These are phyloP conservation scores for Tricholoma hemisulphureum DNA, from an alignment of 768 basidiomycete species.

Conservation along the genomic window DNA sequence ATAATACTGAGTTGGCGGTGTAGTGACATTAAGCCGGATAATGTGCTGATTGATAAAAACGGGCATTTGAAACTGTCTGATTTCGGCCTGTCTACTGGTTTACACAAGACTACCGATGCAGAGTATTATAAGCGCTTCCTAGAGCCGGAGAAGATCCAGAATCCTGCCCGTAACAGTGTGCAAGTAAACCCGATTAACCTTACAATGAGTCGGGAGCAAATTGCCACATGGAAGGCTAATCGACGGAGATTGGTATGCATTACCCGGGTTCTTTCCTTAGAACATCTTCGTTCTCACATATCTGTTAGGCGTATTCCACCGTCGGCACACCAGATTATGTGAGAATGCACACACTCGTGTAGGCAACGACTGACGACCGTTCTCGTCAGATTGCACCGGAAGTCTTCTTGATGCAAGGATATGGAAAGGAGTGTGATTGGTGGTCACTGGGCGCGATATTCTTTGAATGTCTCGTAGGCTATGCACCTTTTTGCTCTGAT, in stretches of 20 bases:
- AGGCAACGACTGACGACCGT: neutral
- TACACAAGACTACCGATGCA: conserved; percentile 94
- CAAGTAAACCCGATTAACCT: conserved; percentile 97
- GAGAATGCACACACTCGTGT: conserved; percentile 35
- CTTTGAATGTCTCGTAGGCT: conserved; percentile 98
- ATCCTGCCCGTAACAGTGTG: conserved; percentile 85
- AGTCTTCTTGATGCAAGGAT: conserved; percentile 95
- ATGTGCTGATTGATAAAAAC: conserved; percentile 95
- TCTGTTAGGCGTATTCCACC: conserved; percentile 85
- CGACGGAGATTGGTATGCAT: conserved; percentile 81
- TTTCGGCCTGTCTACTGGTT: conserved; percentile 95
- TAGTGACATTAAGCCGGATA: conserved; percentile 99
- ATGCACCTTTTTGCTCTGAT: conserved; percentile 96
- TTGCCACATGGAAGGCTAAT: conserved; percentile 99
- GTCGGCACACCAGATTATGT: conserved; percentile 64
- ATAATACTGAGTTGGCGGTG: neutral
- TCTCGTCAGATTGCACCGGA: conserved; percentile 84
- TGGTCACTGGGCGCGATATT: conserved; percentile 99
- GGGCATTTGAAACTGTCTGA: conserved; percentile 98
- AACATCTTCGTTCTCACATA: neutral
- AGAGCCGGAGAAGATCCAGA: conserved; percentile 67
- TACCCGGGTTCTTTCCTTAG: neutral
- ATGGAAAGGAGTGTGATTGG: conserved; percentile 99
- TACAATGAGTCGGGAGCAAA: conserved; percentile 95
- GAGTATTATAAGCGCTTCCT: conserved; percentile 91